These are phyloP conservation scores for Trichoderma endophyticum DNA, from an alignment of 2,329 filamentous ascomycete species.

Conservation along the genomic window DNA sequence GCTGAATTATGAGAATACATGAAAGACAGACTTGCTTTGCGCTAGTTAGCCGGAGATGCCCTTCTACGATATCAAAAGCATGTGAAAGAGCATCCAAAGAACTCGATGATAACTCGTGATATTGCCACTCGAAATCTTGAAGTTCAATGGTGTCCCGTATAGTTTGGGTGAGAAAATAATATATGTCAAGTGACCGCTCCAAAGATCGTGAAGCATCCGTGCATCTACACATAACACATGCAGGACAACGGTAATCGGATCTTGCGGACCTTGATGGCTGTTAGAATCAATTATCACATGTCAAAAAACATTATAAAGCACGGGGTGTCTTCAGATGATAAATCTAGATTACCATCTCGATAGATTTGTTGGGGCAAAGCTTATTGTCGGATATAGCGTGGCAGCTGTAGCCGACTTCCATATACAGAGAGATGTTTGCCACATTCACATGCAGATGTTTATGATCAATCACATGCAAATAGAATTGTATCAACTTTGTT, in stretches of 20 bases:
- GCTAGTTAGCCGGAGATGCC: not conserved
- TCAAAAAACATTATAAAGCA: not conserved
- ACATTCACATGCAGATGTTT: conserved; percentile 11
- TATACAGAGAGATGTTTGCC: conserved; percentile 4
- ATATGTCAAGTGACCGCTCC: not conserved
- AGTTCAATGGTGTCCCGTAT: not conserved
- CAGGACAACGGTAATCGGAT: not conserved
- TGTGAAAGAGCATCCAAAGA: not conserved
- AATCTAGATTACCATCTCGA: not conserved
- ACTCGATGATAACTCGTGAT: not conserved
- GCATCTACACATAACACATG: not conserved
- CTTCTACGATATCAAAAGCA: not conserved
- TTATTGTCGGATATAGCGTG: not conserved
- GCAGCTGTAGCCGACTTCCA: not conserved
- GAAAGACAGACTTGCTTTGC: not conserved
- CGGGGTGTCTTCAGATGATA: not conserved
- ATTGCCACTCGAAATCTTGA: not conserved
- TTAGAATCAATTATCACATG: conserved; percentile 3
- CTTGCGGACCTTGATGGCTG: not conserved
- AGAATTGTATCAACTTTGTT: too few species aligned
- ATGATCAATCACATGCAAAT: not conserved
- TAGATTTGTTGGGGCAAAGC: conserved; percentile 10
- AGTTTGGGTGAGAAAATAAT: not conserved
- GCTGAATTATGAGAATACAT: not conserved
- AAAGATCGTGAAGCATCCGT: not conserved